A percentile compares a stretch with the other conserved stretches of the same genome.
These are phyloP conservation scores for Ophiostoma angusticollis DNA, from an alignment of 2,329 filamentous ascomycete species.

Conservation along the genomic window DNA sequence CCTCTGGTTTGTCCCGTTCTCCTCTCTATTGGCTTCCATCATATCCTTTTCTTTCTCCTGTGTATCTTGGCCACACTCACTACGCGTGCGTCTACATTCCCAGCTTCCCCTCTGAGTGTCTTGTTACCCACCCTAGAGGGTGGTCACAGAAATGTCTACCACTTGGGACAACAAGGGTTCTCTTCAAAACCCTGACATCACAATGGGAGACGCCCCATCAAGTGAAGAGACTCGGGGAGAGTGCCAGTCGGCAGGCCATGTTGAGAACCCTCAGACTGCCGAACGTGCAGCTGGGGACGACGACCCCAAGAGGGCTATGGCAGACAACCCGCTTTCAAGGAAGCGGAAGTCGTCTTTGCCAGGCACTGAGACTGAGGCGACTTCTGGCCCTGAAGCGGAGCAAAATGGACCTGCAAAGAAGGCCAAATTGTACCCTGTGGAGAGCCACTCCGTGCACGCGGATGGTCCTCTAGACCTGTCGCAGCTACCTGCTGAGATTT, in stretches of 20 bases:
- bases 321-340: conserved; percentile 10
- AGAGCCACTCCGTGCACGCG: no score
- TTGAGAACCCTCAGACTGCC: not conserved
- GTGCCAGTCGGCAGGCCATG: not conserved
- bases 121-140: no score
- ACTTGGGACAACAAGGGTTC: no score
- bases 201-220: no score
- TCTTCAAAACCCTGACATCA: no score
- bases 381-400: not conserved
- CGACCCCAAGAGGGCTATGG: conserved; percentile 5
- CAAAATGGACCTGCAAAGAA: conserved; percentile 16
- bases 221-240: not conserved
- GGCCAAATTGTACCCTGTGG: conserved; percentile 16
- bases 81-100: no score
- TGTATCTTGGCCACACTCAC: no score
- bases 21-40: not conserved
- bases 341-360: conserved; percentile 21
- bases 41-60: no score
- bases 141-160: no score
- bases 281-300: not conserved
- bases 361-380: conserved; percentile 5
- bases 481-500: conserved; percentile 46
- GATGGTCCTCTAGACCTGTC: conserved; percentile 14
- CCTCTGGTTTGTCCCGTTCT: not conserved
- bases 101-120: no score